Evolutionary conservation across 2,329 filamentous ascomycete species (phyloP).

Genomic region (Hypoxylon sp.): DNA sequence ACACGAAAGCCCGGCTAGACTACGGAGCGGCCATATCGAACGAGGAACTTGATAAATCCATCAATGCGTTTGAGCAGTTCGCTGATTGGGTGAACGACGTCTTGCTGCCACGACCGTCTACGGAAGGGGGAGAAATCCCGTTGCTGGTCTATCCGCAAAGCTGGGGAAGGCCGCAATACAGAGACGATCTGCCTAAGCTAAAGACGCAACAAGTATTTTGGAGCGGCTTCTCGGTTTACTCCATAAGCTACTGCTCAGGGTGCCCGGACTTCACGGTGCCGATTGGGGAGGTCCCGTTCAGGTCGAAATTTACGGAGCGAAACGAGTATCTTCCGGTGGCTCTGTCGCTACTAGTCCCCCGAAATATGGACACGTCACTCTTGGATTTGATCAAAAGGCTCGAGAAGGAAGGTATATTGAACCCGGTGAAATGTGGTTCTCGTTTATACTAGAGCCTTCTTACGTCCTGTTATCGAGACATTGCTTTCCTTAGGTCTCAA

Average conservation of each 20-base stretch:
- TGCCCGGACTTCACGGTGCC: slow-evolving; percentile 34
- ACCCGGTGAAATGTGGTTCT: slow-evolving; percentile 5
- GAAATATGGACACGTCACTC: slow-evolving; percentile 14
- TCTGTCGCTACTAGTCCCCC: slow-evolving; percentile 27
- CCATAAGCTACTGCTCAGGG: slow-evolving; percentile 32
- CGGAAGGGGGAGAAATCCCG: slow-evolving; percentile 5
- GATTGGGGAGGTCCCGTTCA: slow-evolving; percentile 26
- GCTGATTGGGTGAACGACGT: slow-evolving; percentile 24
- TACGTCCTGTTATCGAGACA: too few relatives aligned
- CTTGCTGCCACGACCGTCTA: slow-evolving; percentile 17
- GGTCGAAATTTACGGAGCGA: slow-evolving; percentile 20
- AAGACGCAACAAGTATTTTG: slow-evolving; percentile 26
- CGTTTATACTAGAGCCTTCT: too few relatives aligned
- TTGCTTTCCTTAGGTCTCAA: too few relatives aligned
- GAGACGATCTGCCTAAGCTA: slow-evolving; percentile 20
- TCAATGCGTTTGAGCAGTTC: slow-evolving; percentile 11
- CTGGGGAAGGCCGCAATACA: slow-evolving; percentile 29
- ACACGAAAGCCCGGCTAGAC: slow-evolving; percentile 18
- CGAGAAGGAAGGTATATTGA: slow-evolving; percentile 7
- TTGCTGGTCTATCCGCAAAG: slow-evolving; percentile 31
- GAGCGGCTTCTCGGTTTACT: slow-evolving; percentile 28
- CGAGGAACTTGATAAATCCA: slow-evolving; percentile 1
- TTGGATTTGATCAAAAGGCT: slow-evolving; percentile 22
- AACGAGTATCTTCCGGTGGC: slow-evolving; percentile 28
- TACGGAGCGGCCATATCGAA: slow-evolving; percentile 19